These are phyloP conservation scores for Aspergillus homomorphus DNA, from an alignment of 495 filamentous ascomycete genomes.

Conservation along the genomic window DNA sequence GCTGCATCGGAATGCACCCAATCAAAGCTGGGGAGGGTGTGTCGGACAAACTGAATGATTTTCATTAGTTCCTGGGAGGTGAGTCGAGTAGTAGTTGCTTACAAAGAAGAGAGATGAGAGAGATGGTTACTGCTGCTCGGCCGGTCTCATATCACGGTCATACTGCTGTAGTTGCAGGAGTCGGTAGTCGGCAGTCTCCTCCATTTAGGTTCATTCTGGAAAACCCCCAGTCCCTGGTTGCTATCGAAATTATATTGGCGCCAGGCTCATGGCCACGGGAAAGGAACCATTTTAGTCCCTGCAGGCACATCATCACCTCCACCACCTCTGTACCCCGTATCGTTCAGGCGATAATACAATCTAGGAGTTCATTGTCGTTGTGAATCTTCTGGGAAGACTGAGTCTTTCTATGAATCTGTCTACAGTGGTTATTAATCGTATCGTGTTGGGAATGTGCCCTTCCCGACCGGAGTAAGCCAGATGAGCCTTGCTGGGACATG, in stretches of 20 bases:
- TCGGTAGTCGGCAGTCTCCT: too few species aligned
- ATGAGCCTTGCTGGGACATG: background rate
- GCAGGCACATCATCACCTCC: background rate
- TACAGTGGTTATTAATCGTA: background rate
- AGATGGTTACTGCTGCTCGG: too few species aligned
- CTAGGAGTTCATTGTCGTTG: too few species aligned
- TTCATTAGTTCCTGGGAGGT: background rate
- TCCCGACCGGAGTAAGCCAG: background rate
- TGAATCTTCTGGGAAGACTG: background rate
- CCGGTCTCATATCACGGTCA: too few species aligned
- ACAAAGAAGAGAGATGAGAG: too few species aligned
- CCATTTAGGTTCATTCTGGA: background rate
- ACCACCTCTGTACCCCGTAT: too few species aligned
- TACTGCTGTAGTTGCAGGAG: background rate
- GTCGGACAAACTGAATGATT: background rate
- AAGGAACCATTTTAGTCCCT: background rate
- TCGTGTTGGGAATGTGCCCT: background rate
- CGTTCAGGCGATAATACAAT: too few species aligned
- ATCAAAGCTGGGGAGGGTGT: constrained; percentile 5
- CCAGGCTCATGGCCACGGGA: too few species aligned
- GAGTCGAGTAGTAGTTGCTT: background rate
- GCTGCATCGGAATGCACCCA: constrained; percentile 12
- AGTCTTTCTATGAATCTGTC: background rate
- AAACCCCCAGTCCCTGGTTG: background rate
- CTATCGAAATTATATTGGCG: too few species aligned